A percentile compares a stretch with the other conserved stretches of the same genome.
Evolutionary conservation across 2,329 filamentous ascomycete species (phyloP).

Genomic region (Sarocladium oryzae): DNA sequence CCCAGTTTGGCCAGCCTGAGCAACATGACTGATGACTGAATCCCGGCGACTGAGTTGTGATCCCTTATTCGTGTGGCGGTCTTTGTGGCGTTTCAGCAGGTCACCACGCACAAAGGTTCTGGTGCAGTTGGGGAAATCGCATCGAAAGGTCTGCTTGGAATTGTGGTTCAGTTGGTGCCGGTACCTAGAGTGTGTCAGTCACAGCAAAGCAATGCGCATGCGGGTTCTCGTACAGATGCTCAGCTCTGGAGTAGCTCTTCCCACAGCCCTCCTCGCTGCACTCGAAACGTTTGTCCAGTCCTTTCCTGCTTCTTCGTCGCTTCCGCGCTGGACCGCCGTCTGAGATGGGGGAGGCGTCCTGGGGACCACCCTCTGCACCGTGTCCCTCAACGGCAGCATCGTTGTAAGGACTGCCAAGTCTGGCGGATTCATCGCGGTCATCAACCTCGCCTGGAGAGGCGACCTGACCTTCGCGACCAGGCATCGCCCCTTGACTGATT

Average conservation of each 20-base stretch:
- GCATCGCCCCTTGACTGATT: constrained; percentile 22
- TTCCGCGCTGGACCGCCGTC: constrained; percentile 52
- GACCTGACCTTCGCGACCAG: neutral
- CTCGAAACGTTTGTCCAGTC: constrained; percentile 73
- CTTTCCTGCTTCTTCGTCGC: constrained; percentile 67
- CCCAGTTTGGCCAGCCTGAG: constrained; percentile 13
- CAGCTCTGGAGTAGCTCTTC: constrained; percentile 93
- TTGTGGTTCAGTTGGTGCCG: constrained; percentile 94
- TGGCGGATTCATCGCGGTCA: constrained; percentile 16
- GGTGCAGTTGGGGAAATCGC: constrained; percentile 85
- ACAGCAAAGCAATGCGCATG: neutral
- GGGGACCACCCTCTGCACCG: constrained; percentile 21
- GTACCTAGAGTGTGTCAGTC: constrained; percentile 43
- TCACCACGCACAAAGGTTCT: constrained; percentile 91
- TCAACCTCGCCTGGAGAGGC: constrained; percentile 24
- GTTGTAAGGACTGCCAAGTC: constrained; percentile 1
- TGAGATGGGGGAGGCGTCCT: constrained; percentile 44
- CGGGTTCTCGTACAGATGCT: constrained; percentile 66
- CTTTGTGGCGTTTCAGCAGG: constrained; percentile 77
- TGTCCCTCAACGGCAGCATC: neutral
- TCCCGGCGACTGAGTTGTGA: constrained; percentile 72
- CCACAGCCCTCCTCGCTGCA: constrained; percentile 84
- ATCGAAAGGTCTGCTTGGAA: constrained; percentile 90
- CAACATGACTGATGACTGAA: constrained; percentile 30
- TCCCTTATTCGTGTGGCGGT: constrained; percentile 73